phyloP scores from a whole-genome alignment of 1,284 basidiomycete genomes.

The Sporisorium exsertum region DNA sequence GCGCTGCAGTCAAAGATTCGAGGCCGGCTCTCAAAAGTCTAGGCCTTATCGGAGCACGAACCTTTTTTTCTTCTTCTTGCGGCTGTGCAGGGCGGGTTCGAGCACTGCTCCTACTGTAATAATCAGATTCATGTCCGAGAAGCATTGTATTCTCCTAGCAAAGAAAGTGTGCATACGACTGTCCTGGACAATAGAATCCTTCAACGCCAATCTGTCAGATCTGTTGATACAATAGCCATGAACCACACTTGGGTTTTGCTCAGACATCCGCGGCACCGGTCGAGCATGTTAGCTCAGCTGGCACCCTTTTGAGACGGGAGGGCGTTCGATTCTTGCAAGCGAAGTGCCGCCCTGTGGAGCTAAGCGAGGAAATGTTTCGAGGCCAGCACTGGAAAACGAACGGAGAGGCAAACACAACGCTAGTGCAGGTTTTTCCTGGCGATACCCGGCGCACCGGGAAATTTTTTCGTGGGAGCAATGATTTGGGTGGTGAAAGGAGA shows the following conservation, averaged over 20 bases:
- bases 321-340: not conserved
- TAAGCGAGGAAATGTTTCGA: not conserved
- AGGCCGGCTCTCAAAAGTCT: conserved; percentile 5
- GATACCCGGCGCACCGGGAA: not conserved
- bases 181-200: not conserved
- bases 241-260: no score
- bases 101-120: not conserved
- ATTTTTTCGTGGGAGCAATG: not conserved
- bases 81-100: not conserved
- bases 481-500: no score
- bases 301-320: not conserved
- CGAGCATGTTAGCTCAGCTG: not conserved
- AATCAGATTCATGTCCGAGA: no score
- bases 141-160: no score
- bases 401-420: not conserved
- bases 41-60: conserved; percentile 1
- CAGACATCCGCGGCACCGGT: no score
- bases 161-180: no score
- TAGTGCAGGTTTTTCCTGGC: no score
- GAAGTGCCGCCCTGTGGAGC: not conserved
- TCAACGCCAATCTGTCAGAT: not conserved
- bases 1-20: not conserved
- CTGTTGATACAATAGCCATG: no score
- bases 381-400: not conserved
- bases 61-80: not conserved